Conservation (phyloP, 352 stramenopile genomes). For the Phytophthora sojae region DNA sequence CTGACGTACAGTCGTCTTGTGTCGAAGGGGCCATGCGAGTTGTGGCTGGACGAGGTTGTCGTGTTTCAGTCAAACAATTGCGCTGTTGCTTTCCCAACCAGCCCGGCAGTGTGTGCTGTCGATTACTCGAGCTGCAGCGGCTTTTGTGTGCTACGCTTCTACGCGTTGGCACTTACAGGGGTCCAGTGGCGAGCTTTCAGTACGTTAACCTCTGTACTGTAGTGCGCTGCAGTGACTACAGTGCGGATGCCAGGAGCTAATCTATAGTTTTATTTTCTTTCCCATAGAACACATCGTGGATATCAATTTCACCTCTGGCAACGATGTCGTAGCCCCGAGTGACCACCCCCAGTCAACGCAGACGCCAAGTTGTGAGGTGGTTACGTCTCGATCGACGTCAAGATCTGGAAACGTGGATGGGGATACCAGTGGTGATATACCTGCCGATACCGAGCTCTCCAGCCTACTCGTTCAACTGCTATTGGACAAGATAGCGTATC, state of each 20-base stretch:
- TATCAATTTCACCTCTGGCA: slow-evolving; percentile 8
- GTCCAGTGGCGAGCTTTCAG: slow-evolving; percentile 43
- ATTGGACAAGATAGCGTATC: neutral
- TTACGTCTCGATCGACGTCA: neutral
- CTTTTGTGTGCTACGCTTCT: slow-evolving; percentile 54
- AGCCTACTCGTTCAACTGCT: neutral
- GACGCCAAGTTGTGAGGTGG: neutral
- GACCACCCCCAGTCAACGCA: neutral
- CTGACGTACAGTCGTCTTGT: neutral
- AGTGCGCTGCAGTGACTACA: neutral
- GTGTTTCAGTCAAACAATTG: slow-evolving; percentile 50
- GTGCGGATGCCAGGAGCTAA: too few relatives aligned
- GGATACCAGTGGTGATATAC: neutral
- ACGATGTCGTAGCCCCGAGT: neutral
- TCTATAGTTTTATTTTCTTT: neutral
- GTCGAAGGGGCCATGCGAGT: slow-evolving; percentile 49
- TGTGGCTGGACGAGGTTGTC: slow-evolving; percentile 48
- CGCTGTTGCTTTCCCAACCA: slow-evolving; percentile 37
- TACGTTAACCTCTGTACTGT: slow-evolving; percentile 25
- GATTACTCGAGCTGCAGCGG: slow-evolving; percentile 53
- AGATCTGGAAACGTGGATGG: neutral
- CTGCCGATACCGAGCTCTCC: neutral
- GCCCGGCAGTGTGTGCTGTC: slow-evolving; percentile 43
- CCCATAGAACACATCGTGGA: slow-evolving; percentile 25
- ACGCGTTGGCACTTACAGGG: slow-evolving; percentile 48